Conservation (phyloP, 176 grass and related monocot species). For the Oryza glaberrima region DNA sequence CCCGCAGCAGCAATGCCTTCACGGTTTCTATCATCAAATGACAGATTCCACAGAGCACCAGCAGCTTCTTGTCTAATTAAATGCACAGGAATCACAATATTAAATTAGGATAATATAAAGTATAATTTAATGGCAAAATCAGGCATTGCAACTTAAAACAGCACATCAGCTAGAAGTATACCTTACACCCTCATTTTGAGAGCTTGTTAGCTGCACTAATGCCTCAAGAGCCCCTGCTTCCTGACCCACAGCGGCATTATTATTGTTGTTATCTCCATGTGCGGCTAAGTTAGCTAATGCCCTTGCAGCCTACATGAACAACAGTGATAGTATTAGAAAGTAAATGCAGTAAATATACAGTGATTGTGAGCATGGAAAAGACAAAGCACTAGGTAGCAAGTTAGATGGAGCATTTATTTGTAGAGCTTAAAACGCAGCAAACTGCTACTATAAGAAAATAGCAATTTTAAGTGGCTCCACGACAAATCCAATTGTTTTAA, state of each 20-base stretch:
- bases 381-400: background rate
- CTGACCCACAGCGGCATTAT: constrained; percentile 95
- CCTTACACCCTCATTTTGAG: constrained; percentile 99
- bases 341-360: constrained; percentile 24
- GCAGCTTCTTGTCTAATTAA: constrained; percentile 94
- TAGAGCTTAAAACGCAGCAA: constrained; percentile 19
- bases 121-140: constrained; percentile 28
- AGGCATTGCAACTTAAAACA: constrained; percentile 35
- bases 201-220: constrained; percentile 90
- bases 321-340: constrained; percentile 35
- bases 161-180: constrained; percentile 46
- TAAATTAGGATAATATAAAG: constrained; percentile 32
- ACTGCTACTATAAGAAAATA: constrained; percentile 31
- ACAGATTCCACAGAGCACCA: constrained; percentile 99
- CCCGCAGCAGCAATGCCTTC: constrained; percentile 94
- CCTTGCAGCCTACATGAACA: constrained; percentile 76
- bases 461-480: constrained; percentile 12
- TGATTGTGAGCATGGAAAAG: constrained; percentile 17
- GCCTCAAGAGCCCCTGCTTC: constrained; percentile 97
- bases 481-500: constrained; percentile 29
- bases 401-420: constrained; percentile 12
- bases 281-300: constrained; percentile 99
- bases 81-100: constrained; percentile 28
- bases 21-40: constrained; percentile 99
- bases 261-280: constrained; percentile 96